Evolutionary conservation across 148 eudicot species (phyloP), one percentile per base, ranked within the genome.

Genomic region (Rhododendron griersonianum): DNA sequence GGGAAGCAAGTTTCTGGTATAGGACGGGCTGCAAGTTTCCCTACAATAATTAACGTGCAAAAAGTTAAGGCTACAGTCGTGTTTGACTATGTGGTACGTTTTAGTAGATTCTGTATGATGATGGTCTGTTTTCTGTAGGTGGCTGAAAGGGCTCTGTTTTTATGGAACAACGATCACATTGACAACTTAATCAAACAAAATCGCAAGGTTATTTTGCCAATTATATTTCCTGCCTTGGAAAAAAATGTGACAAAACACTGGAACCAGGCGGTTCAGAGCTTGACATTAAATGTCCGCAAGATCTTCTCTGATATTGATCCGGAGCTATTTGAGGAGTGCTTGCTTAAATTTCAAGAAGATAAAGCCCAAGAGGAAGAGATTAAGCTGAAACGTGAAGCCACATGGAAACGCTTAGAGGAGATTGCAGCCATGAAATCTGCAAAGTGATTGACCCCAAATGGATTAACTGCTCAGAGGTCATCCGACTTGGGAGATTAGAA

Each of bases 351-450:
- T 76, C 85, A 85, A 80, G 88, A 87, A 81, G 84, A 90, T 28
- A 88, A 87, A 83, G 86, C 88, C 23, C 81, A 37, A 48, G 89
- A 85, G 82, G 85, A 89, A 77, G 89, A 84, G 78, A 76, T 39
- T 19, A 87, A 76, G 80, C 30, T 41, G 83, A 89, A 89, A 85
- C 89, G 84, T 45, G 89, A 87, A 84, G 83, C 88, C 61, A 57
- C 48, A 63, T 92, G 93, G 93, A 90, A 88, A 82, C 91, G 91
- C 81, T 86, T 92, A 21, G 93, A 92, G 79, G 93, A 92, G 25
- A 87, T 92, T 67, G 93, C 92, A 45, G 90, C 90, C 48, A 86
- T 78, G 81, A 92, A 89, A 86, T 86, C 86, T 53, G 23, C 88
- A 11, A 89, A 21, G 89, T 89, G 84, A 86, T 85, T 35, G 84